These are phyloP conservation scores for Trichoderma pleuroti DNA, from an alignment of 2,329 filamentous ascomycete genomes.

Conservation along the genomic window DNA sequence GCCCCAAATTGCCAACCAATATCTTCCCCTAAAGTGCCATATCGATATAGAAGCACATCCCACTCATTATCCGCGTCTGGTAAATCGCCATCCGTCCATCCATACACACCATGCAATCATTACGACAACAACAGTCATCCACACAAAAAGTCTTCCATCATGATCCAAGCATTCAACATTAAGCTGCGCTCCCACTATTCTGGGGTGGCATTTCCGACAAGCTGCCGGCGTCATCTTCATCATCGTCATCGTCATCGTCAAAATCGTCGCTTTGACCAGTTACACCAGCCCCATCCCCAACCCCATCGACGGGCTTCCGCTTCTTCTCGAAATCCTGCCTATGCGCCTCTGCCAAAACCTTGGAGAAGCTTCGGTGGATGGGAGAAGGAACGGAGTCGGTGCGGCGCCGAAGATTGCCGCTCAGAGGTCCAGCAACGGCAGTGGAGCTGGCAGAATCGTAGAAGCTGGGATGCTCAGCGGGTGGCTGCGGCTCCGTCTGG, in stretches of 20 bases:
- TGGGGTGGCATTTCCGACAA: slow-evolving; percentile 16
- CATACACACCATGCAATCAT: neutral
- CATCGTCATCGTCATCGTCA: slow-evolving; percentile 32
- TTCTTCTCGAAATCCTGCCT: slow-evolving; percentile 89
- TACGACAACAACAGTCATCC: neutral
- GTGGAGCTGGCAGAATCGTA: slow-evolving; percentile 23
- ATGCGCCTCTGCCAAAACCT: slow-evolving; percentile 78
- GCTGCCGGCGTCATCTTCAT: slow-evolving; percentile 19
- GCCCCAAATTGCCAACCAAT: neutral
- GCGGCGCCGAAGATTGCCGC: slow-evolving; percentile 30
- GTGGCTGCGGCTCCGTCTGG: neutral
- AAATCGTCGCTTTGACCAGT: slow-evolving; percentile 34
- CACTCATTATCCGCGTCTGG: neutral
- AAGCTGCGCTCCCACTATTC: neutral
- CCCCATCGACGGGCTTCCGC: slow-evolving; percentile 40
- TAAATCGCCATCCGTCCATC: neutral
- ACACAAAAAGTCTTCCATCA: neutral
- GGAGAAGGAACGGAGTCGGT: slow-evolving; percentile 26
- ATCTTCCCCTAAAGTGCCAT: neutral
- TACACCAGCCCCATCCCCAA: slow-evolving; percentile 24
- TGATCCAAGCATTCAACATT: neutral
- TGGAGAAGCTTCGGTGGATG: slow-evolving; percentile 43
- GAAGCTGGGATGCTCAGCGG: neutral
- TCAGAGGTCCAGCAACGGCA: slow-evolving; percentile 22
- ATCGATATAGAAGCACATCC: no score